Evolutionary conservation across 192 early-diverging fungal genomes (phyloP), one percentile per base, ranked within the genome.

Genomic region (Umbelopsis vinacea): DNA sequence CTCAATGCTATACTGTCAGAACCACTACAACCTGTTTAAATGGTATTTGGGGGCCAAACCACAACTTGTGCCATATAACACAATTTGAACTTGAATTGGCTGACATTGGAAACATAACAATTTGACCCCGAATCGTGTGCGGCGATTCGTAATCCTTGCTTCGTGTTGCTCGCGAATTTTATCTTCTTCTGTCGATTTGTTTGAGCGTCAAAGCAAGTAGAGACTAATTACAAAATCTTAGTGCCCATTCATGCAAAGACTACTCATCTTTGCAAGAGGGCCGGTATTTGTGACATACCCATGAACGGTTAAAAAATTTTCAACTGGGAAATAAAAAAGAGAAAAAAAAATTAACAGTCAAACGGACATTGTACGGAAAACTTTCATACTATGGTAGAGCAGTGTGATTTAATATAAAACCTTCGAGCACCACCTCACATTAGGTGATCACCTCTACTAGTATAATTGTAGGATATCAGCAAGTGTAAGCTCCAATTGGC

Each of bases 201-300:
- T 63, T 37, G 57, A 63, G 57, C 57, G 57, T 63, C 57, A 63
- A 63, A 22, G 57, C 57, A 63, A 63, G 57, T 63, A 63, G 26
- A 63, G 57, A 63, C 26, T 19, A 63, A 63, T 29, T 63, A 63
- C 57, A 63, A 63, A 63, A 63, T 63, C 57, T 63, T 63, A 63
- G 33, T 26, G 57, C 57, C 57, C 57, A 63, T 63, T 63, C 57
- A 17, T 63, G 29, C 33, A 37, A 19, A 33, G 26, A 63, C 26
- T 19, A 17, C 15, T 17, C n/a, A 63, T 35, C 33, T 26, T 11
- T 37, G 26, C 29, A 37, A n/a, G 57, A 63, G 57, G 57, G 57
- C 57, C n/a, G 57, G 57, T 63, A 63, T 63, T 63, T 63, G 57
- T 63, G 33, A 63, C 57, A 63, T 63, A 63, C 14, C 11, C 8